Evolutionary conservation across 2,329 filamentous ascomycete species (phyloP), one percentile per base, ranked within the genome.

Genomic region (Cyanodermella asteris): DNA sequence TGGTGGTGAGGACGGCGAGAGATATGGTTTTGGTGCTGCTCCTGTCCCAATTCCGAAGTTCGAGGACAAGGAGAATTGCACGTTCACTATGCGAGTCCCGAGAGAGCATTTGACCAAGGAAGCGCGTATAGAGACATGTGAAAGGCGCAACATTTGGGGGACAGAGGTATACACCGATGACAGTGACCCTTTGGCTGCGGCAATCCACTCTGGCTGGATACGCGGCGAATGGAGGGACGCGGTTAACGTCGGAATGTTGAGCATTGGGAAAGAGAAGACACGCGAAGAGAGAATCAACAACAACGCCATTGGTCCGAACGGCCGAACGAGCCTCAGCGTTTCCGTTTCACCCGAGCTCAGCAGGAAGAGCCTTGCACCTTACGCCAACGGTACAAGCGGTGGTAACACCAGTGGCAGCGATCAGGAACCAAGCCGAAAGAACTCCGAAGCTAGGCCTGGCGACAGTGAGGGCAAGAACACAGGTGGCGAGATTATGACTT

Each of bases 151-250:
- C 6, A 47, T 97, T 0, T 97, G 84, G 82, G 87, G 87, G 1
- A 87, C 80, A 0, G 82, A 90, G 18, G 64, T 97, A 5, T 94
- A 94, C 43, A 91, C 81, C 0, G 87, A 97, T 38, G 87, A 97
- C 47, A 91, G 81, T 0, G 87, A 97, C 42, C 69, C 87, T 1
- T 63, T 97, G 13, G 84, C 81, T 0, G 82, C 84, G 3, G 84
- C 82, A 31, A 84, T 97, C 22, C 87, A 97, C 45, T 71, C 72
- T 2, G 87, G 87, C 4, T 94, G 81, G 70, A 74, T 97, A 36
- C 70, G 72, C 20, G 84, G 84, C 17, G 78, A 82, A 38, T 91
- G 82, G 74, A 58, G 68, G 4, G 69, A 81, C 5, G 73, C 78
- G 18, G 64, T 87, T 2, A 75, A 87, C 36, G 56, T 66, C 2